Base-by-base conservation (phyloP, 495 filamentous ascomycete genomes). In the Trichoderma orchidacearum region DNA sequence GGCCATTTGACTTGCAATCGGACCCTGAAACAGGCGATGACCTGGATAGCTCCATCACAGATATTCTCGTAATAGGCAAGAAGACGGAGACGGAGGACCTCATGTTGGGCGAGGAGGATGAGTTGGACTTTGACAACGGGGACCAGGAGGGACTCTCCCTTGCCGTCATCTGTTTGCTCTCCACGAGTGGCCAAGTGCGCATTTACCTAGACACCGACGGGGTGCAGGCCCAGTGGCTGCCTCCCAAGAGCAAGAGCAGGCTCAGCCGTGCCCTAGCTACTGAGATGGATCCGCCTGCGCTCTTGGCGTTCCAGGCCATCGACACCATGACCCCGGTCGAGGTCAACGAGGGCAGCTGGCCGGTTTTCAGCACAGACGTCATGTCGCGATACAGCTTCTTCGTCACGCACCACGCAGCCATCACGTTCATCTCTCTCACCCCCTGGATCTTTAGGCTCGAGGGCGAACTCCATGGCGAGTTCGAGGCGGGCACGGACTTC, bases 171-270 rank as follows among this genome's bases (percentile, higher is more conserved):
- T 94, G 88, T 65, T 67, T 95, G 1, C 73, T 88, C 4, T 88
- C 86, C 4, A 83, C 78, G 30, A 85, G 77, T 60, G 86, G 86
- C 21, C 79, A 85, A 60, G 72, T 94, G 17, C 82, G 89, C 56
- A 69, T 94, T 21, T 94, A 86, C 63, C 73, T 96, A 17, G 87
- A 93, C 62, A 64, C 90, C 2, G 83, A 90, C 30, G 87, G 86
- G 0, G 80, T 94, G 1, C 82, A 91, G 66, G 90, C 85, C 8
- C 82, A 89, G 63, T 96, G 90, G 90, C 78, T 95, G 9, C 88
- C 89, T 2, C 82, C 73, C 17, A 67, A 66, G 23, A 61, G 68
- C 60, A 79, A 68, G 63, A 72, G 60, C 61, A 75, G 65, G 69
- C 68, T 61, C 17, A 68, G 66, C n/a, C 59, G 58, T 3, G 60